phyloP scores from a whole-genome alignment of 1,139 yeast genomes.

The Pichia sp. region DNA sequence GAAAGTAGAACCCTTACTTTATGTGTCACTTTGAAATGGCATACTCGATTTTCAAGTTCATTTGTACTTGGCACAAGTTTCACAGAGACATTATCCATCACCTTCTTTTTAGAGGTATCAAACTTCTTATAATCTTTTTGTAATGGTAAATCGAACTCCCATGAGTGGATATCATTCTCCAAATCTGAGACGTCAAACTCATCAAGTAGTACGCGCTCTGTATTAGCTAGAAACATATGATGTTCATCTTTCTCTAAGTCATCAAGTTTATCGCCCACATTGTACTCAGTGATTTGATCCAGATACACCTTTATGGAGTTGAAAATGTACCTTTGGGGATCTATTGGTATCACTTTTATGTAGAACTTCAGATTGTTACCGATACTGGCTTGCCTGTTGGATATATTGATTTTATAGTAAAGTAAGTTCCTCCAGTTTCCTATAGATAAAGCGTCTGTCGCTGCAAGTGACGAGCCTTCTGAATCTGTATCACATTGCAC shows the following conservation, averaged over 20 bases:
- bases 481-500: conserved; percentile 13
- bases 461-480: background rate
- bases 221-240: conserved; percentile 8
- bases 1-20: conserved; percentile 16
- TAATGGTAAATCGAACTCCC: conserved; percentile 11
- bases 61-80: conserved; percentile 18
- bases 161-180: conserved; percentile 6
- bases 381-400: conserved; percentile 15
- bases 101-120: background rate
- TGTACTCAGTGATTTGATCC: conserved; percentile 15
- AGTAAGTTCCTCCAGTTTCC: conserved; percentile 27
- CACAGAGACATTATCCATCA: background rate
- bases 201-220: conserved; percentile 15
- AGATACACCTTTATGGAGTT: conserved; percentile 10
- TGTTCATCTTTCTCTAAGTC: conserved; percentile 1
- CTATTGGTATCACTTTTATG: conserved; percentile 21
- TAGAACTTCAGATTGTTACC: conserved; percentile 14
- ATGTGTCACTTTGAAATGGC: conserved; percentile 18
- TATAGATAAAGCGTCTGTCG: conserved; percentile 17
- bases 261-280: conserved; percentile 1
- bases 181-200: conserved; percentile 4
- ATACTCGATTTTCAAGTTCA: conserved; percentile 10
- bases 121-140: conserved; percentile 5
- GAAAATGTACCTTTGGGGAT: conserved; percentile 12
- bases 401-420: conserved; percentile 19